Conservation (phyloP, 1,139 yeast genomes). For the Yamadazyma spencermartinsiae region DNA sequence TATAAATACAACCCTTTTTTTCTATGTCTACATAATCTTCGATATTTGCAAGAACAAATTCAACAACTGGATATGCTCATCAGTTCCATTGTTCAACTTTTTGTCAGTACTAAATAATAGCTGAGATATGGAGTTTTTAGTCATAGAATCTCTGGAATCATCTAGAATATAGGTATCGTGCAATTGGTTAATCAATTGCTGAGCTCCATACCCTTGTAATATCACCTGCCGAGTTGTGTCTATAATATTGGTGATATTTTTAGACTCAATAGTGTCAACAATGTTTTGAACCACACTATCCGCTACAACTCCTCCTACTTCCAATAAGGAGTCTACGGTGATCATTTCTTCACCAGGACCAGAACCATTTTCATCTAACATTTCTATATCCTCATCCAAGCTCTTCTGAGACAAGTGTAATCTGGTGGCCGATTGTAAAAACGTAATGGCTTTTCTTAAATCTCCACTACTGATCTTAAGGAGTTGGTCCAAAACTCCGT, state of each 20-base stretch:
- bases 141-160: slow-evolving; percentile 50
- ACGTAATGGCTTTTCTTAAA: slow-evolving; percentile 88
- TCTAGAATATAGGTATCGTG: slow-evolving; percentile 72
- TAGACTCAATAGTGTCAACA: slow-evolving; percentile 37
- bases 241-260: slow-evolving; percentile 40
- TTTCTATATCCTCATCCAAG: slow-evolving; percentile 15
- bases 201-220: slow-evolving; percentile 84
- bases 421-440: slow-evolving; percentile 83
- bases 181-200: slow-evolving; percentile 73
- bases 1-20: slow-evolving; percentile 1
- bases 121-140: slow-evolving; percentile 66
- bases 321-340: slow-evolving; percentile 52
- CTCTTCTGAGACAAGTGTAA: slow-evolving; percentile 36
- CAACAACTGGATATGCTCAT: slow-evolving; percentile 82
- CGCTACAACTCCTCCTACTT: slow-evolving; percentile 86
- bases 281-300: slow-evolving; percentile 48
- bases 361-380: slow-evolving; percentile 27
- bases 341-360: slow-evolving; percentile 25
- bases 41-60: slow-evolving; percentile 66
- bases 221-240: slow-evolving; percentile 54
- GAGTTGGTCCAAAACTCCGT: slow-evolving; percentile 57
- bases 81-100: slow-evolving; percentile 79
- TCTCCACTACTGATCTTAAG: slow-evolving; percentile 80
- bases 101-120: slow-evolving; percentile 75
- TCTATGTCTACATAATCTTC: slow-evolving; percentile 24